Evolutionary conservation across 1,139 yeast genomes (phyloP).

Genomic region (Pichia sp.): DNA sequence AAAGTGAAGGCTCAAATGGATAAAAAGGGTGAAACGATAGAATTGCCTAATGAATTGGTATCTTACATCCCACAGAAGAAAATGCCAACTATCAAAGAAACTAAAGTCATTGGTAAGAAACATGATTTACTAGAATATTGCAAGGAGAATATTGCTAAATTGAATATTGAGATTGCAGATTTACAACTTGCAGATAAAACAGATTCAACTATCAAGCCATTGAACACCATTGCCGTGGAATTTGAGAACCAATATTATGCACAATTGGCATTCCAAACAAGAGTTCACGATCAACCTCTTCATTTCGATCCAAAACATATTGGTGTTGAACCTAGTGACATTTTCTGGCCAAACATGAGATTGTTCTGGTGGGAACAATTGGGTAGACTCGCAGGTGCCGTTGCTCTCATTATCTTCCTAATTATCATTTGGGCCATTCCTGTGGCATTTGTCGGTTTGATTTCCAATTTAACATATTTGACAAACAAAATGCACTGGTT

Average conservation of each 20-base stretch:
- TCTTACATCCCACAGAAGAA: constrained; percentile 49
- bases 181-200: constrained; percentile 46
- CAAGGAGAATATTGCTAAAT: constrained; percentile 44
- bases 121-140: constrained; percentile 57
- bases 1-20: constrained; percentile 48
- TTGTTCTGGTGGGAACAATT: constrained; percentile 81
- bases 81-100: constrained; percentile 58
- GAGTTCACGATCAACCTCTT: constrained; percentile 47
- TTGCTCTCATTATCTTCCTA: constrained; percentile 50
- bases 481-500: constrained; percentile 49
- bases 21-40: too few relatives aligned
- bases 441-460: constrained; percentile 59
- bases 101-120: constrained; percentile 40
- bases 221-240: constrained; percentile 60
- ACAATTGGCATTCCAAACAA: constrained; percentile 60
- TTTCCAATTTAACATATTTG: constrained; percentile 57
- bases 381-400: constrained; percentile 50
- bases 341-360: constrained; percentile 65
- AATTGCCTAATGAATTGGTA: constrained; percentile 54
- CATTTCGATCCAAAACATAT: constrained; percentile 43
- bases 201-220: constrained; percentile 35
- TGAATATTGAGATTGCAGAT: constrained; percentile 47
- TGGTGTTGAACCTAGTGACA: constrained; percentile 57
- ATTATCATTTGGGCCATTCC: constrained; percentile 63
- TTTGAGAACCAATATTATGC: constrained; percentile 66